Conservation (phyloP, 352 stramenopile species). For the Phytophthora palmivora region DNA sequence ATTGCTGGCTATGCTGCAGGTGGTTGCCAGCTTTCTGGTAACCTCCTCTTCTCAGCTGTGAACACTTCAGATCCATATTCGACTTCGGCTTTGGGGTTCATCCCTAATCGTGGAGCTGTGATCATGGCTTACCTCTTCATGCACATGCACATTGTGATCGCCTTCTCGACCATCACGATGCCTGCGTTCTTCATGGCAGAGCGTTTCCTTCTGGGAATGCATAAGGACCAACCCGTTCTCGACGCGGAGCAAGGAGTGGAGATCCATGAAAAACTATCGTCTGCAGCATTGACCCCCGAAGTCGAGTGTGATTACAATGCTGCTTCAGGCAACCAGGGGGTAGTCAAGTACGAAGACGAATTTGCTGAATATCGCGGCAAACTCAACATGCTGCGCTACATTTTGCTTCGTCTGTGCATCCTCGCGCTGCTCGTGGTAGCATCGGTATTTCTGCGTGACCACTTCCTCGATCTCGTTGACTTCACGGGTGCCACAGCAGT, state of each 20-base stretch:
- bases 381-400: constrained; percentile 41
- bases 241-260: constrained; percentile 25
- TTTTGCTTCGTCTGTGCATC: constrained; percentile 41
- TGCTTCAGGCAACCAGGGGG: constrained; percentile 3
- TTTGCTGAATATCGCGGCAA: constrained; percentile 39
- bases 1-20: constrained; percentile 45
- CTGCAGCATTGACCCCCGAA: constrained; percentile 6
- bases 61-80: too few species aligned
- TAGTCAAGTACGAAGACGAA: constrained; percentile 34
- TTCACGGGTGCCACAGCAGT: constrained; percentile 44
- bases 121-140: too few species aligned
- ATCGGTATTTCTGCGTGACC: too few species aligned
- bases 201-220: too few species aligned
- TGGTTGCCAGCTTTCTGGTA: constrained; percentile 51
- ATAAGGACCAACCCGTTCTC: too few species aligned
- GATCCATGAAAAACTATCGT: constrained; percentile 31
- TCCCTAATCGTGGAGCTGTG: too few species aligned
- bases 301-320: constrained; percentile 27
- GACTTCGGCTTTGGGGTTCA: too few species aligned
- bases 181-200: too few species aligned
- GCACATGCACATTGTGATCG: too few species aligned
- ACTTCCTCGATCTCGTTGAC: too few species aligned
- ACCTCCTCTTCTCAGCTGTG: constrained; percentile 43
- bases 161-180: too few species aligned
- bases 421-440: too few species aligned